Conservation (phyloP, 805 yeast species). For the Vanderwaltozyma yarrowii region DNA sequence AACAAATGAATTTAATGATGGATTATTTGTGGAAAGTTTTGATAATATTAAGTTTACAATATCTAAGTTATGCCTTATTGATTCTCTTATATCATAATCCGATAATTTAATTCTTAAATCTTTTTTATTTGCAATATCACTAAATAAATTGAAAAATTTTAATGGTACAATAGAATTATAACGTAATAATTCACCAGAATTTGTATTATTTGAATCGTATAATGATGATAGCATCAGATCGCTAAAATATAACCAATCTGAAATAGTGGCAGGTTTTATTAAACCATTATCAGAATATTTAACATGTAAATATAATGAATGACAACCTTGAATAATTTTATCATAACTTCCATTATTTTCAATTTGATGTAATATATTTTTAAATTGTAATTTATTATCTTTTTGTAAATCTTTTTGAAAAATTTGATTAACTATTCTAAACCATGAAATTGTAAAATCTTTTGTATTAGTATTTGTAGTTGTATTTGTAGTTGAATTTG, state of each 20-base stretch:
- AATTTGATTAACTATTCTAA: constrained; percentile 46
- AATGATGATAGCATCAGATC: constrained; percentile 41
- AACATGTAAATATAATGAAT: constrained; percentile 50
- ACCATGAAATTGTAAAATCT: constrained; percentile 63
- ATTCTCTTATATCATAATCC: constrained; percentile 26
- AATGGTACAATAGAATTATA: constrained; percentile 50
- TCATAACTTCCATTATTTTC: constrained; percentile 44
- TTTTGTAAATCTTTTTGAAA: constrained; percentile 43
- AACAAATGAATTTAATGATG: constrained; percentile 10
- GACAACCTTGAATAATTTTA: constrained; percentile 62
- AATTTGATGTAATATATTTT: constrained; percentile 36
- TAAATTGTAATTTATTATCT: constrained; percentile 39
- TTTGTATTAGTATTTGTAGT: constrained; percentile 33
- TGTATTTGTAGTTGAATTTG: constrained; percentile 15
- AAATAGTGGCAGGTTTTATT: constrained; percentile 45
- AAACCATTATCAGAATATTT: constrained; percentile 58
- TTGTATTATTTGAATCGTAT: constrained; percentile 23
- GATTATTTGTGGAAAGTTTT: constrained; percentile 8
- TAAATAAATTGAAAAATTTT: constrained; percentile 54
- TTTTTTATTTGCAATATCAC: constrained; percentile 41
- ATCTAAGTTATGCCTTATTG: constrained; percentile 19
- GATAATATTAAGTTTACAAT: constrained; percentile 20
- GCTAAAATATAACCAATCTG: constrained; percentile 70
- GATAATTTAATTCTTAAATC: constrained; percentile 23
- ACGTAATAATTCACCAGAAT: constrained; percentile 38